These are phyloP conservation scores for Agaricales sp. DNA, from an alignment of 1,284 basidiomycete species.

Conservation along the genomic window DNA sequence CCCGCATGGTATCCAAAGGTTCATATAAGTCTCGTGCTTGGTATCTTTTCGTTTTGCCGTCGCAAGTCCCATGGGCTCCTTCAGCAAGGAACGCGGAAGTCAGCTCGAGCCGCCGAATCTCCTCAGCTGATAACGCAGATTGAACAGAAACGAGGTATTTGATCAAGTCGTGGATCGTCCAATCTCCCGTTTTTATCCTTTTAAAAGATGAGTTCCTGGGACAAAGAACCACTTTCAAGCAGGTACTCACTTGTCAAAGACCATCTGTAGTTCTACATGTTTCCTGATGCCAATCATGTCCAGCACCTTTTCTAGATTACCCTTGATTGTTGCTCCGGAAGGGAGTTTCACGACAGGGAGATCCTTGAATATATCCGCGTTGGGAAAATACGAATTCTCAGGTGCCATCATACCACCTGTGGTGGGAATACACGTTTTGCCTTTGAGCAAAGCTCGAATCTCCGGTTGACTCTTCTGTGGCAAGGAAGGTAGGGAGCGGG, in stretches of 20 bases:
- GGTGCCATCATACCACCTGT: slow-evolving; percentile 70
- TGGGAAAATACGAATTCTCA: slow-evolving; percentile 79
- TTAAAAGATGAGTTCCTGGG: slow-evolving; percentile 26
- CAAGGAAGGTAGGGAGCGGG: slow-evolving; percentile 71
- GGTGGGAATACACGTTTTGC: slow-evolving; percentile 77
- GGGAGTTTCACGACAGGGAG: slow-evolving; percentile 76
- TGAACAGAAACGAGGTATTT: slow-evolving; percentile 87
- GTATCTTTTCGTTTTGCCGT: slow-evolving; percentile 34
- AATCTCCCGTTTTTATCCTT: slow-evolving; percentile 79
- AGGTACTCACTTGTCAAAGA: slow-evolving; percentile 64
- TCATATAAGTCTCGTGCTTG: slow-evolving; percentile 77
- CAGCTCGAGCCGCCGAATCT: slow-evolving; percentile 64
- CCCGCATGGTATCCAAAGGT: slow-evolving; percentile 65
- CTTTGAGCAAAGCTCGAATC: slow-evolving; percentile 47
- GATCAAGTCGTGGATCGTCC: slow-evolving; percentile 71
- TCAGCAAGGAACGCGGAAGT: slow-evolving; percentile 81
- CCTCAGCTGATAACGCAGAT: slow-evolving; percentile 55
- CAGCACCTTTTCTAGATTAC: slow-evolving; percentile 70
- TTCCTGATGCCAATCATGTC: slow-evolving; percentile 77
- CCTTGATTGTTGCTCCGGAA: slow-evolving; percentile 58
- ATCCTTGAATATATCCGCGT: slow-evolving; percentile 83
- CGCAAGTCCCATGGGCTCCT: slow-evolving; percentile 15
- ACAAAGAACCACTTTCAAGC: not conserved
- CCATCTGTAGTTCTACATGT: slow-evolving; percentile 84
- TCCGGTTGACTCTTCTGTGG: slow-evolving; percentile 46